These are phyloP conservation scores for Tulasnella sp. DNA, from an alignment of 768 basidiomycete species.

Conservation along the genomic window DNA sequence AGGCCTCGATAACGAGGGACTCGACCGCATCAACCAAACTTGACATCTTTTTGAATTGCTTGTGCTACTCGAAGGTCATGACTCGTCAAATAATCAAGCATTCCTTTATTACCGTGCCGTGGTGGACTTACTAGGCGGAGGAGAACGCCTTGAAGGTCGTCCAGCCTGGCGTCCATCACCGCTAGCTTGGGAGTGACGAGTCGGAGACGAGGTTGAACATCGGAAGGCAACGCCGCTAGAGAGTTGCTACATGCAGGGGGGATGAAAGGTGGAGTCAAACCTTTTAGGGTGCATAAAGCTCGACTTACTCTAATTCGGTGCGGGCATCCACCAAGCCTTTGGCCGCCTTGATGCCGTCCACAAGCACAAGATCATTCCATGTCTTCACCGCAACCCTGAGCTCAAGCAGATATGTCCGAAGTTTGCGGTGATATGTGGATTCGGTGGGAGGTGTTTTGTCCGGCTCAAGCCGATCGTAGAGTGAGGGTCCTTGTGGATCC, in stretches of 20 bases:
- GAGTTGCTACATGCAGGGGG: conserved; percentile 44
- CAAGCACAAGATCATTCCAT: conserved; percentile 79
- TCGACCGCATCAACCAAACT: conserved; percentile 62
- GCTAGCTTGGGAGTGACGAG: conserved; percentile 63
- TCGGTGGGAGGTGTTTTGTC: conserved; percentile 41
- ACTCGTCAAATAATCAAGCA: not conserved
- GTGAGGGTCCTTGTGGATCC: conserved; percentile 32
- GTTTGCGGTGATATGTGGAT: conserved; percentile 75
- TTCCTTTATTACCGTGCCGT: not conserved
- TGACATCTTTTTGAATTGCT: conserved; percentile 65
- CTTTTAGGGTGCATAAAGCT: conserved; percentile 33
- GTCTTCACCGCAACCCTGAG: conserved; percentile 57
- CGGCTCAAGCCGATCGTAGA: conserved; percentile 29
- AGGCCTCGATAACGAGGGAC: conserved; percentile 59
- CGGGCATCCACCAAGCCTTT: conserved; percentile 68
- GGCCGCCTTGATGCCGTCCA: conserved; percentile 75
- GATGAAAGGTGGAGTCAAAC: not conserved
- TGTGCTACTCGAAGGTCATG: conserved; percentile 46
- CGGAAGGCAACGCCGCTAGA: conserved; percentile 50
- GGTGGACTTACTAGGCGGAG: conserved; percentile 54
- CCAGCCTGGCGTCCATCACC: conserved; percentile 62
- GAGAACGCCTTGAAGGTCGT: conserved; percentile 55
- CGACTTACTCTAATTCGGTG: conserved; percentile 77
- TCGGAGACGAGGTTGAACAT: conserved; percentile 52
- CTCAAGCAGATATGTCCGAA: conserved; percentile 65